A percentile compares a stretch with the other conserved stretches of the same genome.
Conservation (phyloP, 768 basidiomycete species). For the Leucosporidium scottii region DNA sequence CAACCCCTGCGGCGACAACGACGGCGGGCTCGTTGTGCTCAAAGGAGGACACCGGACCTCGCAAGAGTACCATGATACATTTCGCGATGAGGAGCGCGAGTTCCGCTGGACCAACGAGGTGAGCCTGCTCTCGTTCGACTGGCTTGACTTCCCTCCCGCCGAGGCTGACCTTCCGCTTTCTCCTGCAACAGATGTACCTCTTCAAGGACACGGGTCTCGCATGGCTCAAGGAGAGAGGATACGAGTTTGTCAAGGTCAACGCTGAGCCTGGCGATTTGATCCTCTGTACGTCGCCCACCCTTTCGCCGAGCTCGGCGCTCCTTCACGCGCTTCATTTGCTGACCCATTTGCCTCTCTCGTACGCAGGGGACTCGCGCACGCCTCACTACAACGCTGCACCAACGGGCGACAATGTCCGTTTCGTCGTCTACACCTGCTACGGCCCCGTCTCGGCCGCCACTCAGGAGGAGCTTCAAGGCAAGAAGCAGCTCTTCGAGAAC, state of each 20-base stretch:
- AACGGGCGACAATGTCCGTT: constrained; percentile 1
- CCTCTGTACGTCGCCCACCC: constrained; percentile 26
- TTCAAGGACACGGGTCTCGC: constrained; percentile 35
- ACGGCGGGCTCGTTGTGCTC: constrained; percentile 45
- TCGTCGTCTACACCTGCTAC: constrained; percentile 12
- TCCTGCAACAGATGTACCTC: not conserved
- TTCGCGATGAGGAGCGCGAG: constrained; percentile 1
- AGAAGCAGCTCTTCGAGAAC: constrained; percentile 16
- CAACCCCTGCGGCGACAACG: constrained; percentile 41
- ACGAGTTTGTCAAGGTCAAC: constrained; percentile 38
- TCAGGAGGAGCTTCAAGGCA: constrained; percentile 3
- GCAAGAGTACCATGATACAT: constrained; percentile 27
- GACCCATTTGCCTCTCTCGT: not conserved
- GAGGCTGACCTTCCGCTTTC: not conserved
- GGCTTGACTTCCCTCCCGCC: not conserved
- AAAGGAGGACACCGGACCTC: constrained; percentile 32
- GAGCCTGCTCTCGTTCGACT: not conserved
- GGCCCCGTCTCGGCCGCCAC: constrained; percentile 6
- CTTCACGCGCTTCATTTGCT: too few species aligned
- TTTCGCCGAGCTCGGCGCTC: too few species aligned
- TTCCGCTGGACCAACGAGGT: constrained; percentile 1
- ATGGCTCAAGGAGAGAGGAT: constrained; percentile 40
- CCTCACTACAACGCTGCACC: constrained; percentile 24
- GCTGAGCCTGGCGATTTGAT: constrained; percentile 40
- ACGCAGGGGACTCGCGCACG: constrained; percentile 11